These are phyloP conservation scores for Pholiota microspora DNA, from an alignment of 768 basidiomycete species.

Conservation along the genomic window DNA sequence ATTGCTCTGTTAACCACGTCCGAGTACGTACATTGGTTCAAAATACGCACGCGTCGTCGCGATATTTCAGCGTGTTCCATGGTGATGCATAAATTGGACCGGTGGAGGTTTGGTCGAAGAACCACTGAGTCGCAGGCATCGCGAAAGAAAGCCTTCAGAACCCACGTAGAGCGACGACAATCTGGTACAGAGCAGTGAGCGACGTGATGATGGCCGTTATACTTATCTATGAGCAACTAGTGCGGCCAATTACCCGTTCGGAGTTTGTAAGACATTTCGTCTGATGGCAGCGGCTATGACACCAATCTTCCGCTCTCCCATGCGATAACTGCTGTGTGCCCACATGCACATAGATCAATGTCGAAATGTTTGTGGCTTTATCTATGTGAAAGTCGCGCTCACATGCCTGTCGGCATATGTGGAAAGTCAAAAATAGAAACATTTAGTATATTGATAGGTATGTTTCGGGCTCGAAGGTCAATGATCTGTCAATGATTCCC, in stretches of 20 bases:
- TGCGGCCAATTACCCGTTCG: background rate
- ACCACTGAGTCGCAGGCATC: constrained; percentile 4
- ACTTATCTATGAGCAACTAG: background rate
- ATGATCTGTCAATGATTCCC: too few relatives aligned
- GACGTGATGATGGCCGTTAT: background rate
- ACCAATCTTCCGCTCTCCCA: background rate
- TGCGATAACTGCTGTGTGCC: background rate
- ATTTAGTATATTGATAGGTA: too few relatives aligned
- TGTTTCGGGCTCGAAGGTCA: too few relatives aligned
- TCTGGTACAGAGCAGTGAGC: background rate
- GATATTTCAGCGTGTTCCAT: background rate
- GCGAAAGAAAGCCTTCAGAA: background rate
- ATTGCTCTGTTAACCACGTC: background rate
- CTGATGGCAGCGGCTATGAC: background rate
- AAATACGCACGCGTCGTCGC: constrained; percentile 4
- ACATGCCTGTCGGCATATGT: too few relatives aligned
- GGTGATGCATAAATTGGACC: background rate
- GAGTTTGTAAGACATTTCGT: background rate
- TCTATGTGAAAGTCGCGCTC: too few relatives aligned
- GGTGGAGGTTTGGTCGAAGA: constrained; percentile 2
- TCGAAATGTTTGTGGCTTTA: too few relatives aligned
- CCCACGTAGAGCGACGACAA: background rate
- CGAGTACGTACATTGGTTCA: background rate
- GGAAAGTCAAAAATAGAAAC: too few relatives aligned
- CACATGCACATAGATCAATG: background rate